Base-by-base conservation (phyloP, 257 asterid species). In the Perilla frutescens region DNA sequence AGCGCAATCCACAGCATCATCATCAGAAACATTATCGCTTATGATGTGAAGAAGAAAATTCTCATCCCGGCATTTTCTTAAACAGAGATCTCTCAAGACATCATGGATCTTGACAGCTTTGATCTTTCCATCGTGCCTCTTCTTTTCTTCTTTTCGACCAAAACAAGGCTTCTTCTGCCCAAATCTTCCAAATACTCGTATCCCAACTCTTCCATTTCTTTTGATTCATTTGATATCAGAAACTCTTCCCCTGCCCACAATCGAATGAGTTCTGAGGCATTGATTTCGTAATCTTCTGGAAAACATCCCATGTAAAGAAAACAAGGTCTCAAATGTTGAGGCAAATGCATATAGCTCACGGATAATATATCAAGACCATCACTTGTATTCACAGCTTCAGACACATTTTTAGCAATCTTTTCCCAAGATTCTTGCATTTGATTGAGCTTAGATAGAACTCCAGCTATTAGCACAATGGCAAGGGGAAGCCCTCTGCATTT, bases 401-500 rank as follows among this genome's bases (percentile, higher is more conserved):
- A 29, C 2, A 70, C 58, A 44, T 44, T 57, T 45, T 7, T 7
- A 1, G 67, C 66, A 8, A 70, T 57, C 14, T 2, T 29, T 44
- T 43, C 40, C 75, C 75, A 70, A 1, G 53, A 11, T 0, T 20
- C 64, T 5, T 53, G 15, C 51, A 3, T 39, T 34, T 1, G 43
- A 3, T 44, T 13, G 40, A 5, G 66, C 56, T 56, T 29, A 31
- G 67, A 5, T 9, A 70, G 67, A 39, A 70, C 67, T 57, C 75
- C 75, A 7, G 58, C 66, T 26, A 70, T 57, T n/a, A 70, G 59
- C 7, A 45, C 67, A 44, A 70, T 43, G 4, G 75, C 67, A 32
- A 70, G 75, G 53, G 75, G 75, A 8, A 70, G 75, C 29, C 75
- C 75, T 58, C 66, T 14, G 54, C 75, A 70, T 13, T 32, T 57